A percentile compares a stretch with the other conserved stretches of the same genome.
Conservation (phyloP, 345 rosid genomes). For the Carallia pectinifolia region DNA sequence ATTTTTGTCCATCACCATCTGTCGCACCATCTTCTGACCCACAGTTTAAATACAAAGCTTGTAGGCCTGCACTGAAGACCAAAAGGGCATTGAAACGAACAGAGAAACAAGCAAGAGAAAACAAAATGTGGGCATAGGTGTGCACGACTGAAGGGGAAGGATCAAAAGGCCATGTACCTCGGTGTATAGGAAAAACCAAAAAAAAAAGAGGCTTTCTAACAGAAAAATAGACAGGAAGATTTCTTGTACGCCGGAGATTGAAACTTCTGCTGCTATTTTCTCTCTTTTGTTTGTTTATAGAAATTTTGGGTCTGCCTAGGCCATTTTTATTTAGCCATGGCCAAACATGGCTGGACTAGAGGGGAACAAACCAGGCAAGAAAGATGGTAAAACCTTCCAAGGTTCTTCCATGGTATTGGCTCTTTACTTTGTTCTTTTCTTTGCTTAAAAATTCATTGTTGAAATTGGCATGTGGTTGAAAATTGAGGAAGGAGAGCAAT, state of each 20-base stretch:
- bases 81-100: slow-evolving; percentile 21
- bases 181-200: slow-evolving; percentile 24
- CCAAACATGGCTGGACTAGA: slow-evolving; percentile 18
- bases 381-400: background rate
- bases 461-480: slow-evolving; percentile 9
- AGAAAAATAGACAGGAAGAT: background rate
- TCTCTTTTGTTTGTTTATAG: background rate
- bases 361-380: slow-evolving; percentile 16
- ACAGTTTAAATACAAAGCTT: slow-evolving; percentile 43
- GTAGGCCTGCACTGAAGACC: slow-evolving; percentile 11
- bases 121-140: slow-evolving; percentile 19
- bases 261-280: background rate
- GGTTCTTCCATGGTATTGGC: background rate
- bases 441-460: background rate
- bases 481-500: slow-evolving; percentile 22
- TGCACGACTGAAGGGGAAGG: slow-evolving; percentile 33
- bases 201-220: background rate
- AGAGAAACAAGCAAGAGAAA: slow-evolving; percentile 29
- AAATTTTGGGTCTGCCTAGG: background rate
- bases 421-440: background rate
- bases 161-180: background rate
- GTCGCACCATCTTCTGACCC: slow-evolving; percentile 45
- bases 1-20: slow-evolving; percentile 60
- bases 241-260: slow-evolving; percentile 25
- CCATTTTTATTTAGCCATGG: slow-evolving; percentile 8